Conservation (phyloP, 352 stramenopile species). For the Pythium rishiriense region DNA sequence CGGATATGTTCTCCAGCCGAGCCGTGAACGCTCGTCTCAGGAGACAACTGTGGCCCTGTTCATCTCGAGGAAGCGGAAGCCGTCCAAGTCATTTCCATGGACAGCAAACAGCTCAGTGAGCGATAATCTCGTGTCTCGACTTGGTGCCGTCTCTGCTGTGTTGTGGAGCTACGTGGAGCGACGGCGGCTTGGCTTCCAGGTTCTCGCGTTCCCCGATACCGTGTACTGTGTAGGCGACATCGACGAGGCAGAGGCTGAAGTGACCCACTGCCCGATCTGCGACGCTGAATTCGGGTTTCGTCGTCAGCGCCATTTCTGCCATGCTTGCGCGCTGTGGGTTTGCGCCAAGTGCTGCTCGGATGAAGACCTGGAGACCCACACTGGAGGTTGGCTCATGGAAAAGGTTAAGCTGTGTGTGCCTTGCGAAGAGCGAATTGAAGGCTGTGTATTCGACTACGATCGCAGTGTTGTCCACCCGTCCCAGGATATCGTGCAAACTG, state of each 20-base stretch:
- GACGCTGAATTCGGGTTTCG: conserved; percentile 46
- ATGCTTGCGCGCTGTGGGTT: conserved; percentile 51
- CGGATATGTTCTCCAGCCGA: conserved; percentile 5
- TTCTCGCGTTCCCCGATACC: conserved; percentile 32
- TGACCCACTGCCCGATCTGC: conserved; percentile 39
- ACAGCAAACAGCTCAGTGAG: conserved; percentile 28
- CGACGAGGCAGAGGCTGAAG: conserved; percentile 14
- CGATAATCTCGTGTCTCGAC: conserved; percentile 38
- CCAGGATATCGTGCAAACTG: neutral
- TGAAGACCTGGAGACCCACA: conserved; percentile 45
- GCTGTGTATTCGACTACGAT: conserved; percentile 45
- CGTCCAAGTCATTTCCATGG: conserved; percentile 7
- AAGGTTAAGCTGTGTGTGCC: conserved; percentile 44
- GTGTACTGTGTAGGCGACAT: conserved; percentile 18
- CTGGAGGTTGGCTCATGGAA: conserved; percentile 36
- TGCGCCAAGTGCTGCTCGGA: conserved; percentile 55
- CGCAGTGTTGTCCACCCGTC: neutral
- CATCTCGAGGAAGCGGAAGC: conserved; percentile 4
- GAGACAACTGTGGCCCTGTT: conserved; percentile 10
- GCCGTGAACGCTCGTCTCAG: neutral
- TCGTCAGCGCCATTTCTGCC: conserved; percentile 53
- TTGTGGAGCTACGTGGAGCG: conserved; percentile 40
- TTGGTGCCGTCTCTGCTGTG: conserved; percentile 14
- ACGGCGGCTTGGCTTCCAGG: conserved; percentile 53
- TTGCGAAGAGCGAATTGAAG: conserved; percentile 49